Base-by-base conservation (phyloP, 2,329 filamentous ascomycete species). In the Diplocarpon mali region DNA sequence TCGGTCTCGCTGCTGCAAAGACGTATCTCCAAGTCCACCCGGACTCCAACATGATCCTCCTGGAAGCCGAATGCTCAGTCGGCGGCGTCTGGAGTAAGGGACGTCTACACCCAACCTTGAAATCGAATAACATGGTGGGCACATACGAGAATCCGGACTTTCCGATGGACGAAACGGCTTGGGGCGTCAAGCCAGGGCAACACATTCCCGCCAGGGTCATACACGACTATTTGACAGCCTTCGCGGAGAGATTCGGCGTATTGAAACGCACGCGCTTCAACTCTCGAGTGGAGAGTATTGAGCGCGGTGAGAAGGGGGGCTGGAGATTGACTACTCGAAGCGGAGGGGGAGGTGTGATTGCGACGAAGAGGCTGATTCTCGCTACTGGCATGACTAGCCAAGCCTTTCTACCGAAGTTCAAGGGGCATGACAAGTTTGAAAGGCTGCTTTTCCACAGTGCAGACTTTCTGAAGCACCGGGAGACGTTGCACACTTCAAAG, bases 101-200 rank as follows among this genome's bases (percentile, higher is more conserved):
- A 32, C 72, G 82, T 1, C 63, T 86, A 1, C 83, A 88, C 59
- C 74, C 78, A 0, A 77, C 76, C 1, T 69, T 90, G 38, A 83
- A 78, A 55, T 78, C 75, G 41, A 89, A 90, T 62, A 88, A 87
- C 56, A 72, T 85, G 59, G 61, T 80, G 10, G 83, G 83, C 2
- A 82, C 76, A 0, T 85, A 80, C 53, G 81, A 89, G 60, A 87
- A 75, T 55, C 76, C 77, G 0, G 84, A 85, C 54, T 85, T 84
- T 49, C 80, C 82, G 14, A 81, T 89, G 77, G 68, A 72, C 46
- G 62, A 65, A 8, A 69, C 70, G 16, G 68, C 64, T 0, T 79
- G 73, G 53, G 67, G 66, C 1, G 61, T 76, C 34, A 66, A 60
- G 38, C 47, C 52, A 8, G 73, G 72, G 7, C 59, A 79, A 42